Evolutionary conservation across 1,139 yeast genomes (phyloP), one percentile per base, ranked within the genome.

Genomic region (Debaryomyces robertsiae): DNA sequence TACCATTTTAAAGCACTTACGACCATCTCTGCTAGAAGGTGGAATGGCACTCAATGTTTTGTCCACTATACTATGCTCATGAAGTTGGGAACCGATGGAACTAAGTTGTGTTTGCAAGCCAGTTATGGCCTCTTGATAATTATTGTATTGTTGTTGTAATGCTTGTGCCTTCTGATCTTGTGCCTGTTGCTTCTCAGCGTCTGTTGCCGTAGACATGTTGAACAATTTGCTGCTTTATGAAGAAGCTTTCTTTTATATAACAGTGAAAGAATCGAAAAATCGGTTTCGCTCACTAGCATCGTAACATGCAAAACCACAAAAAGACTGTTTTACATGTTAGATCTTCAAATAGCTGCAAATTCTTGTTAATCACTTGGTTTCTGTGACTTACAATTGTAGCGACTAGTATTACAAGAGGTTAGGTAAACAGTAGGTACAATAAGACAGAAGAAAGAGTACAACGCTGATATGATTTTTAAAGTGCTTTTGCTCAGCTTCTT

Each of bases 1-100:
- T 30, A 93, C 78, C 96, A 93, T 89, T 58, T 95, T 81, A 67
- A 82, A 91, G 56, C 98, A 90, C 55, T 83, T 84, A 45, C 98
- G 77, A 32, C 74, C 79, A 3, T 52, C 38, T 77, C 81, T 32
- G 61, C 75, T 46, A 54, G 61, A 57, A 47, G 65, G 67, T 40
- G 58, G 49, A 27, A 65, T 62, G 14, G 54, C 46, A 13, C 54
- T 54, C 32, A 65, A 54, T 7, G 69, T 62, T 40, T 58, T 58
- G 40, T 63, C 74, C 18, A 72, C 78, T 25, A 72, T 62, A 27
- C 53, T 38, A 49, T 72, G 75, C 47, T 72, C 77, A 49, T 67
- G 73, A 11, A 70, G 50, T 52, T 69, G 74, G 6, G 75, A 62
- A 1, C 65, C 42, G 10, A 84, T 55, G 39, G 80, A 77, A 13